These are phyloP conservation scores for Nemania sp. DNA, from an alignment of 2,329 filamentous ascomycete genomes.

Conservation along the genomic window DNA sequence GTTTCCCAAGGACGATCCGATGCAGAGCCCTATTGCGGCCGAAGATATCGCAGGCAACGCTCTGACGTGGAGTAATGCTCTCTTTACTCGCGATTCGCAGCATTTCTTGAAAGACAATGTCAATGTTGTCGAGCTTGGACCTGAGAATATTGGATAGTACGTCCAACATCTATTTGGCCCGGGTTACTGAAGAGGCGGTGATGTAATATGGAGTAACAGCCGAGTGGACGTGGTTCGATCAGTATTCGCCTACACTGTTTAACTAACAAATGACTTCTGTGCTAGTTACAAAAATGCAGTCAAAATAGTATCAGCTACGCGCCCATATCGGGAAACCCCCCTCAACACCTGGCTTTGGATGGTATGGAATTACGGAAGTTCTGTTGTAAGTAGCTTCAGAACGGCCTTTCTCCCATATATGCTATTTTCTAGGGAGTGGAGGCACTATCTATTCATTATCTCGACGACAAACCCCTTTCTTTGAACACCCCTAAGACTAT, in stretches of 20 bases:
- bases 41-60: constrained; percentile 33
- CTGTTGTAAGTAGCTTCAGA: constrained; percentile 15
- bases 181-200: background rate
- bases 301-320: constrained; percentile 16
- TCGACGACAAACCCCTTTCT: background rate
- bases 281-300: constrained; percentile 15
- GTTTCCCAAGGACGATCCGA: constrained; percentile 28
- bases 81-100: constrained; percentile 32
- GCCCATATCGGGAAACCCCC: constrained; percentile 30
- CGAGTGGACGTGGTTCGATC: background rate
- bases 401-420: background rate
- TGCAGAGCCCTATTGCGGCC: constrained; percentile 29
- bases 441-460: background rate
- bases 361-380: constrained; percentile 29
- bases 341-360: constrained; percentile 23
- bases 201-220: background rate
- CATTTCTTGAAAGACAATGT: constrained; percentile 23
- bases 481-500: background rate
- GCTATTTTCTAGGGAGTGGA: background rate
- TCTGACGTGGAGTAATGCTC: constrained; percentile 29
- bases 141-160: constrained; percentile 32
- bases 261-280: constrained; percentile 5
- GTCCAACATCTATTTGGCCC: constrained; percentile 1
- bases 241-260: background rate
- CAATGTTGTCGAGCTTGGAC: constrained; percentile 25